Conservation (phyloP, 805 yeast species). For the Candida fluviatilis region DNA sequence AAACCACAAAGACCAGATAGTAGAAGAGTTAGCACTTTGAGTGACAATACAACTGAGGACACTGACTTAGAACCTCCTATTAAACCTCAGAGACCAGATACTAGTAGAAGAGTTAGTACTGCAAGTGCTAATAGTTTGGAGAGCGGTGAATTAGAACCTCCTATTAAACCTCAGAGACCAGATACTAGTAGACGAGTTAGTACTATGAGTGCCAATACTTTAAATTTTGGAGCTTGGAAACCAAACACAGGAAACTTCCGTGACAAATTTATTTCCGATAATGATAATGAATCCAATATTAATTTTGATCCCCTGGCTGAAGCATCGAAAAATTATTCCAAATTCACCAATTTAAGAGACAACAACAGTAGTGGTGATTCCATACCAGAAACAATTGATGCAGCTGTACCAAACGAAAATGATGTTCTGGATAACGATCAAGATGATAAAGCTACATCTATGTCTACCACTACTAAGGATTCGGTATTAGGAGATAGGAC, state of each 20-base stretch:
- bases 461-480: conserved; percentile 14
- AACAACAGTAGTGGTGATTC: conserved; percentile 22
- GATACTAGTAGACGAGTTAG: conserved; percentile 28
- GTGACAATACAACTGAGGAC: conserved; percentile 2
- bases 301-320: conserved; percentile 21
- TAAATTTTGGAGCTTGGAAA: conserved; percentile 54
- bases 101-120: conserved; percentile 24
- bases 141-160: conserved; percentile 56
- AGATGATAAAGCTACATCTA: conserved; percentile 10
- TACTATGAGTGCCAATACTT: conserved; percentile 29
- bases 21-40: conserved; percentile 18
- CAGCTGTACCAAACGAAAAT: conserved; percentile 32
- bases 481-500: conserved; percentile 22
- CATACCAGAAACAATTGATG: conserved; percentile 40
- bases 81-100: conserved; percentile 8
- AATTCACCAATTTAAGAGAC: conserved; percentile 22
- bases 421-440: conserved; percentile 26
- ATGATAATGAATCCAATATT: conserved; percentile 34
- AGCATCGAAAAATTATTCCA: conserved; percentile 19
- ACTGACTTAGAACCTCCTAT: too few species aligned
- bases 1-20: conserved; percentile 10
- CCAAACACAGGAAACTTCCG: conserved; percentile 52
- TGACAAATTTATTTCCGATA: conserved; percentile 45
- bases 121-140: conserved; percentile 35
- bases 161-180: conserved; percentile 5